Evolutionary conservation across 2,329 filamentous ascomycete species (phyloP), one percentile per base, ranked within the genome.

Genomic region (Aspergillus flavus): DNA sequence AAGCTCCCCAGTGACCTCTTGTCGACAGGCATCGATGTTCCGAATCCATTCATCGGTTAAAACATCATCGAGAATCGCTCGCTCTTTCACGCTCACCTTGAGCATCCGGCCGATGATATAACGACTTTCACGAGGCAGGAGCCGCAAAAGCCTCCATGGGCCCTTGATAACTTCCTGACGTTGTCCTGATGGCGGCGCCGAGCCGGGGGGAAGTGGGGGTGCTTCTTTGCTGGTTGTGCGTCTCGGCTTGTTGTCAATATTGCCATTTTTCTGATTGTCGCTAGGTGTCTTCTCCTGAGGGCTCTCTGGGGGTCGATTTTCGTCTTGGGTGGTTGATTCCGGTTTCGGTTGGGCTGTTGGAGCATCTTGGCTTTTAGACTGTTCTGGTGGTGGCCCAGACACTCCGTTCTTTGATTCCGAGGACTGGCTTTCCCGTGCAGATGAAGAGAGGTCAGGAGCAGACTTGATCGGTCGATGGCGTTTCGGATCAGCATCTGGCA

Each of bases 31-130:
- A 23, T 91, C 83, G 36, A 92, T 92, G 71, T 90, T 89, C 55
- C 89, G 87, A n/a, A 98, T 88, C 95, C 95, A 99, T 19, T 90
- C 89, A 74, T 99, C 94, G 26, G 89, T 86, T 58, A 97, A 80
- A 21, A 99, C 91, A 72, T 99, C 93, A 28, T 90, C 85, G 82
- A 99, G 90, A 3, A 87, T 92, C 3, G 93, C 94, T 61, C 95
- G 87, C 68, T 91, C 90, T 73, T 87, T 90, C 0, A 94, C 93
- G 71, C 97, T 88, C 57, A 97, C 85, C 72, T 95, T 93, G 41
- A 99, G 86, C 95, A 99, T 99, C 62, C 91, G 86, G 52, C 92
- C 90, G 61, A 99, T 91, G 66, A 99, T 93, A 74, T 94, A 90
- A 58, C 95, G 85, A 68, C 91, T 96, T 79, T 98, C 95, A 64